Conservation (phyloP, 768 basidiomycete species). For the Leucosporidium yakuticum region DNA sequence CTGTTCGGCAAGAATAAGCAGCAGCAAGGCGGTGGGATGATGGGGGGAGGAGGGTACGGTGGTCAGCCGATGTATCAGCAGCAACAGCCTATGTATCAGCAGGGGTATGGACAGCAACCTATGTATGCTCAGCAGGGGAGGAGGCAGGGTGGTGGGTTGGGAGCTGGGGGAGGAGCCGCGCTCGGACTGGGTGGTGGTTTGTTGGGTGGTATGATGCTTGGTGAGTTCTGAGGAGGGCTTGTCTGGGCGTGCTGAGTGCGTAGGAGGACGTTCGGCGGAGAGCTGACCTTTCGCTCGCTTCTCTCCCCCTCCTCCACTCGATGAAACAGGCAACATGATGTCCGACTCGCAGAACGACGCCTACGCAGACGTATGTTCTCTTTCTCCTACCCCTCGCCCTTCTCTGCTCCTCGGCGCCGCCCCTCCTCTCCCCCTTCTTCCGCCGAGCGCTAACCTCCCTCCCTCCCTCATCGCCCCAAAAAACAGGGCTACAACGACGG, state of each 20-base stretch:
- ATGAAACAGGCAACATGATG: too few species aligned
- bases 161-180: neutral
- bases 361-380: neutral
- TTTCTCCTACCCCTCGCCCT: too few species aligned
- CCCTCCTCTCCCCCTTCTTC: too few species aligned
- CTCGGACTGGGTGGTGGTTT: neutral
- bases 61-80: too few species aligned
- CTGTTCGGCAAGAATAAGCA: neutral
- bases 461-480: neutral
- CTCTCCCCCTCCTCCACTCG: too few species aligned
- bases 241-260: neutral
- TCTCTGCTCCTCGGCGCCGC: too few species aligned
- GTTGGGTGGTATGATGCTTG: neutral
- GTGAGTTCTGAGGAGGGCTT: neutral
- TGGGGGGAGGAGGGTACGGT: too few species aligned
- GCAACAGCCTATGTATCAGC: constrained; percentile 1
- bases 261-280: too few species aligned
- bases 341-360: neutral
- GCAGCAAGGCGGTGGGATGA: neutral
- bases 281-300: too few species aligned
- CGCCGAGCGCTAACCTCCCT: neutral
- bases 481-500: neutral
- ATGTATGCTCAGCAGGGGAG: constrained; percentile 3
- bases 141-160: neutral
- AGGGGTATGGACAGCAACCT: constrained; percentile 12